Base-by-base conservation (phyloP, 805 yeast species). In the Candida chilensis region DNA sequence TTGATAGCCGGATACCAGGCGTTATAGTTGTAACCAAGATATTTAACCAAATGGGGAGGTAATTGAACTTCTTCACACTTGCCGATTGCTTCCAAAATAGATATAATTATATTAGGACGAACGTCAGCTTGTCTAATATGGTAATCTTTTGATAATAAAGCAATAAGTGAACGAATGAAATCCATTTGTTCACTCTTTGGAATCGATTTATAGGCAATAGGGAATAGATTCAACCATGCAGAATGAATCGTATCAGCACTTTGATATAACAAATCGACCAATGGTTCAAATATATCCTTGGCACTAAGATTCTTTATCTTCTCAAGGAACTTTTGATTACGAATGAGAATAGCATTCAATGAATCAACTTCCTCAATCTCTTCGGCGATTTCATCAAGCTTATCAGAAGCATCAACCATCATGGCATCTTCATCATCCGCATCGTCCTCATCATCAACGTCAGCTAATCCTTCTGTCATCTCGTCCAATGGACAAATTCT, bases 11-110 rank as follows among this genome's bases (percentile, higher is more conserved):
- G 81, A 42, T 86, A 80, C 96, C 97, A 90, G 1, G 94, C 80
- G 49, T 85, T 78, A 51, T 81, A 92, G 34, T 88, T 81, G 32
- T 77, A 67, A 5, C 95, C 96, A 20, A 92, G 59, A 41, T 86
- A 87, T 49, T 88, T 92, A 20, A 88, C 77, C 25, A 94, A 66
- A 52, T 90, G 95, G 2, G 99, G 97, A 3, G 99, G 98, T 13
- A 94, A 57, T 38, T 83, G 94, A 7, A 86, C 50, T 7, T 66
- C 74, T 7, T 77, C 74, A 38, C 94, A 78, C 36, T 65, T 60
- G 2, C 88, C 76, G n/a, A 85, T 70, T 24, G 94, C 96, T 40
- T 80, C 94, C 26, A 94, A 57, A 38, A 92, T 55, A 2, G 92
- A 78, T 38, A 83, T 85, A 7, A 94, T 71, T 3, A 87, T 95